Base-by-base conservation (phyloP, 1,284 basidiomycete genomes). In the Cryptococcus neoformans region DNA sequence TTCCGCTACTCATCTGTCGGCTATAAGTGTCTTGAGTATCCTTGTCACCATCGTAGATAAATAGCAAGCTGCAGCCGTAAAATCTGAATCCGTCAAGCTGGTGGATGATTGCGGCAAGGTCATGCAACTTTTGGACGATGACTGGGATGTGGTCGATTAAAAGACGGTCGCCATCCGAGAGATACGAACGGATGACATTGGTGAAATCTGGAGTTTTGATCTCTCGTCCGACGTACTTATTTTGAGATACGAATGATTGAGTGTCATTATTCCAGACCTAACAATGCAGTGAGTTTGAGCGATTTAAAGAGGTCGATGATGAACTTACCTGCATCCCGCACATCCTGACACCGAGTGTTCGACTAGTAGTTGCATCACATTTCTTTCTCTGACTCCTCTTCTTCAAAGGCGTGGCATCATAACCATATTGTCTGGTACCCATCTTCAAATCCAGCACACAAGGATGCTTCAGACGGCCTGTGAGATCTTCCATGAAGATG, bases 371-470 rank as follows among this genome's bases (percentile, higher is more conserved):
- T 60, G 88, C 83, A 76, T 97, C 92, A 74, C 95, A 98, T 79
- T 99, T 99, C 79, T 95, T 96, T 50, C 95, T 86, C 80, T 99
- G 96, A 70, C 92, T 96, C 79, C 88, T 89, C 83, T 96, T 97
- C 82, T 99, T 99, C 55, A 86, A 83, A 0, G 87, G 81, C 4
- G 89, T 91, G 21, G 95, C 95, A 69, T 98, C 92, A 78, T 96
- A 89, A 12, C 96, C 96, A 77, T 99, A 98, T 79, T 99, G 95
- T 44, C 95, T 83, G 38, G 94, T 98, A 11, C 95, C 95, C 95
- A 99, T 99, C 82, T 99, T 99, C 68, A 99, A 81, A 77, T 99
- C 95, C 63, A 99, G 84, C 44, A 99, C 96, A 72, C 95, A 99
- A 3, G 96, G 92, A 53, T 85, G 86, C 75, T 90, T 94, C 65